Percentiles rank a stretch among this genome's conserved stretches.
Conservation (phyloP, 2,329 filamentous ascomycete genomes). For the Colletotrichum horii region DNA sequence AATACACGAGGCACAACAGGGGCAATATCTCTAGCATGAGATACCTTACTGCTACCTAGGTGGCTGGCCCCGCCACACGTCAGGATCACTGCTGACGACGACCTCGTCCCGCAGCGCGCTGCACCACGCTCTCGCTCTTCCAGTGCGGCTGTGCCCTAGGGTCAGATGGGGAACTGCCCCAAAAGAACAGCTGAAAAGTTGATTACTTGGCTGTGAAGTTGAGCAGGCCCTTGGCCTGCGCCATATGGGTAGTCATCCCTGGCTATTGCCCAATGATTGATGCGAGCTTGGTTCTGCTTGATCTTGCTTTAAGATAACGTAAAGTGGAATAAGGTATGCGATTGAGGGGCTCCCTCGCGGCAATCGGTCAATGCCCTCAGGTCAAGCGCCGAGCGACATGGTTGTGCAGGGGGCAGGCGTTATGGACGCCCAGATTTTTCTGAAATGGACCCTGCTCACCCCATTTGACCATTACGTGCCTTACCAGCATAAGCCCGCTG, state of each 20-base stretch:
- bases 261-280: background rate
- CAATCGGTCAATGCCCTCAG: background rate
- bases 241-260: background rate
- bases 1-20: background rate
- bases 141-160: background rate
- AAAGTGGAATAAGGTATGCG: background rate
- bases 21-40: background rate
- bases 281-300: background rate
- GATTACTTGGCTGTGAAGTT: background rate
- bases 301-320: background rate
- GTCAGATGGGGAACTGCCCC: background rate
- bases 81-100: slow-evolving; percentile 17
- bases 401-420: background rate
- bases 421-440: background rate
- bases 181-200: background rate
- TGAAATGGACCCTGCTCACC: background rate
- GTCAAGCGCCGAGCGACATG: background rate
- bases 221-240: background rate
- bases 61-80: slow-evolving; percentile 1
- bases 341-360: background rate
- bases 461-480: background rate
- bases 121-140: background rate
- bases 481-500: background rate
- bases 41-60: background rate
- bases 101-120: background rate